Evolutionary conservation across 441 rosid genomes (phyloP), one percentile per base, ranked within the genome.

Genomic region (Cnidoscolus chayamansa): DNA sequence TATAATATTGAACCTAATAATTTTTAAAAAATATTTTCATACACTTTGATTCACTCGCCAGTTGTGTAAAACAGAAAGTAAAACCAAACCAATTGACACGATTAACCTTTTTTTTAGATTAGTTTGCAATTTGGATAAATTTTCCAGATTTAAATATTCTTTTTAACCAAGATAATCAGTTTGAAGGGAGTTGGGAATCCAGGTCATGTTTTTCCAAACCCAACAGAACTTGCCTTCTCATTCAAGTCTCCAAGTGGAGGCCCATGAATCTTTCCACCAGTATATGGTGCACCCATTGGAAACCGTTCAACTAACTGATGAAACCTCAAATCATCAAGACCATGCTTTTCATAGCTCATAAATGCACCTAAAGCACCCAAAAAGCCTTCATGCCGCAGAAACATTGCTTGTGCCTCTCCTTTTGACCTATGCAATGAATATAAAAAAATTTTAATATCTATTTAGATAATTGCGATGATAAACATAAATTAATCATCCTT

Each of bases 271-370:
- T 85, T 87, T 83, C 98, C 99, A 77, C 95, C 97, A 20, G 92
- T 90, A 71, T 89, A 93, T 48, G 99, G 97, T 71, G 99, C 99
- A 80, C 97, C 96, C 98, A 96, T 92, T 45, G 98, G 99, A 78
- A 96, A 92, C 86, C 98, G 89, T 87, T 93, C 98, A 78, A 93
- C 96, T 77, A 93, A 83, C 60, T 93, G 99, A 88, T 96, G 98
- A 58, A 88, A 96, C 97, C 86, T 88, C 83, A 93, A 84, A 84
- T 88, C 96, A 86, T 92, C 98, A 64, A 96, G 89, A 53, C 99
- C 93, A 31, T 92, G 99, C 84, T 87, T 93, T 79, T 96, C 98
- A 65, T 96, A 89, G 87, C 99, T 93, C 99, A 92, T 96, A 82
- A 96, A 96, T 63, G 99, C 98, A 75, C 99, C 99, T 73, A 96